Conservation (phyloP, 73 alveolate genomes). For the Paramecium bursaria region DNA sequence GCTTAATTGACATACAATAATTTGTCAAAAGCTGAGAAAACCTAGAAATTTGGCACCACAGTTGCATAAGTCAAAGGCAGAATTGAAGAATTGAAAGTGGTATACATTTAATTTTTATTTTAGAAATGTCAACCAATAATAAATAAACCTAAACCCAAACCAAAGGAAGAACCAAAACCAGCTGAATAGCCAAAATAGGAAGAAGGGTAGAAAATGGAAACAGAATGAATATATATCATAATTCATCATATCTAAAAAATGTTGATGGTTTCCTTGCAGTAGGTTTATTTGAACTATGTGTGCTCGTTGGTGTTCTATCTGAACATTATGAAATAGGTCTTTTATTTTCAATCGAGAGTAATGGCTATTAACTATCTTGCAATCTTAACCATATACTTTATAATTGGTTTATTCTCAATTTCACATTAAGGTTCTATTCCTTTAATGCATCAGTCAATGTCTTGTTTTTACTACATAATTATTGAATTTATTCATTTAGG, state of each 20-base stretch:
- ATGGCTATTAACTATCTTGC: too few species aligned
- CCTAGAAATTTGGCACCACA: constrained; percentile 16
- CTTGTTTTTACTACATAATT: background rate
- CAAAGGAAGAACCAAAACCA: constrained; percentile 42
- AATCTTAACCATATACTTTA: too few species aligned
- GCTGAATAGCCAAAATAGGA: too few species aligned
- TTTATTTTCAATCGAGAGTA: constrained; percentile 5
- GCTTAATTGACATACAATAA: background rate
- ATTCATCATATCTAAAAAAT: constrained; percentile 53
- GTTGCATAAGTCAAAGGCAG: constrained; percentile 19
- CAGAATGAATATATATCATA: constrained; percentile 48
- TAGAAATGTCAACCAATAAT: constrained; percentile 50
- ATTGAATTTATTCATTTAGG: background rate
- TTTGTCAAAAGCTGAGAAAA: constrained; percentile 54
- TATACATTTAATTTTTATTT: background rate
- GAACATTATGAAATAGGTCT: constrained; percentile 35
- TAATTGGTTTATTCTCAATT: constrained; percentile 1
- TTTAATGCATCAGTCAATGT: background rate
- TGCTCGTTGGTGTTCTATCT: too few species aligned
- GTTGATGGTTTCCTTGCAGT: constrained; percentile 65
- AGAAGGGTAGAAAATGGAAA: constrained; percentile 44
- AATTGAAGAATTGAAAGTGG: constrained; percentile 32
- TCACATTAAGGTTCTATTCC: background rate
- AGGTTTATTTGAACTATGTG: background rate
- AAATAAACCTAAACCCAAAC: constrained; percentile 69